Conservation (phyloP, 2,329 filamentous ascomycete genomes). For the Penicillium sp. region DNA sequence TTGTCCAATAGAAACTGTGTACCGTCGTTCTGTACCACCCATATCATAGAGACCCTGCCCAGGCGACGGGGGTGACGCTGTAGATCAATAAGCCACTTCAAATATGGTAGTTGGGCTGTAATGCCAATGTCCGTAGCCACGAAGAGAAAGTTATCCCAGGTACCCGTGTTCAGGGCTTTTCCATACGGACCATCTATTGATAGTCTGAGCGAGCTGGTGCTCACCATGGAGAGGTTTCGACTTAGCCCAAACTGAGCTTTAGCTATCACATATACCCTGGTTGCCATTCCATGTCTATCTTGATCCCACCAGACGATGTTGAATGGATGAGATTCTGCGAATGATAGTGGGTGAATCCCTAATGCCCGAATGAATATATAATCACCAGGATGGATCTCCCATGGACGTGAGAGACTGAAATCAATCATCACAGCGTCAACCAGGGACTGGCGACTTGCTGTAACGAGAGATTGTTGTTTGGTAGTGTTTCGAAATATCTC, state of each 20-base stretch:
- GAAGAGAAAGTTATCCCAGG: conserved; percentile 2
- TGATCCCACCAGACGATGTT: conserved; percentile 6
- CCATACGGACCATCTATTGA: conserved; percentile 1
- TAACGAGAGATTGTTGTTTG: background rate
- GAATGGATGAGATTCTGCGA: background rate
- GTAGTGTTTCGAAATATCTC: background rate
- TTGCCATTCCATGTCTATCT: background rate
- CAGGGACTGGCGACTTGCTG: background rate
- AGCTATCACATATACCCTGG: background rate
- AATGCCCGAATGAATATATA: background rate
- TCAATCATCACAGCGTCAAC: background rate
- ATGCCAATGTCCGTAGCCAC: conserved; percentile 3
- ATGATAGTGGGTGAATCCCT: background rate
- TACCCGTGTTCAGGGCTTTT: background rate
- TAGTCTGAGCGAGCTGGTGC: background rate
- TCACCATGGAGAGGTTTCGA: background rate
- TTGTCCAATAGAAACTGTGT: background rate
- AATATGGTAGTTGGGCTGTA: background rate
- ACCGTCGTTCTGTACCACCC: background rate
- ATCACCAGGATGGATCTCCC: background rate
- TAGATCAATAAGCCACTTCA: conserved; percentile 1
- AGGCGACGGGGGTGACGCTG: background rate
- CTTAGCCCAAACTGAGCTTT: background rate
- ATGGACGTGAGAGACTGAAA: background rate
- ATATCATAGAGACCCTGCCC: conserved; percentile 1